Percentiles rank a stretch among this genome's conserved stretches.
These are phyloP conservation scores for Pleurotus ostreatus DNA, from an alignment of 768 basidiomycete genomes.

Conservation along the genomic window DNA sequence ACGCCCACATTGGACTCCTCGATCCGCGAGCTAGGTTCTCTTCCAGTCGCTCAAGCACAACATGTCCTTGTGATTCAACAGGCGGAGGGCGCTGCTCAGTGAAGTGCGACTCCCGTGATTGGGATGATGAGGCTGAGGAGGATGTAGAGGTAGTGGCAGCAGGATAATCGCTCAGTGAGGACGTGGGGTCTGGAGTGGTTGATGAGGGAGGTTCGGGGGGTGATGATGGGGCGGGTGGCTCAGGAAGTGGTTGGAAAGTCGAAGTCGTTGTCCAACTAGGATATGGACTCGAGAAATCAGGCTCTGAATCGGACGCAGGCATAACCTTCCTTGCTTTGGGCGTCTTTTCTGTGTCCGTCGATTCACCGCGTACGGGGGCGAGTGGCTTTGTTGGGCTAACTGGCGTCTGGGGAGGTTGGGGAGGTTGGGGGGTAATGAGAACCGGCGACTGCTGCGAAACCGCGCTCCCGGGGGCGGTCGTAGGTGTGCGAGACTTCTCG, in stretches of 20 bases:
- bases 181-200: conserved; percentile 74
- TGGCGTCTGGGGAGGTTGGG: conserved; percentile 7
- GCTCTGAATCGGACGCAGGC: conserved; percentile 21
- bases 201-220: conserved; percentile 55
- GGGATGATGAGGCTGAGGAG: conserved; percentile 67
- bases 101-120: conserved; percentile 39
- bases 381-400: conserved; percentile 8
- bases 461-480: conserved; percentile 38
- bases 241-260: conserved; percentile 42
- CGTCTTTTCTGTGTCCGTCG: conserved; percentile 34
- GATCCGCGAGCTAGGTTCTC: conserved; percentile 63
- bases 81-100: conserved; percentile 26
- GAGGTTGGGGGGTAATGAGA: not conserved
- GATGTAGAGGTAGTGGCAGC: conserved; percentile 69
- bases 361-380: conserved; percentile 17
- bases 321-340: conserved; percentile 37
- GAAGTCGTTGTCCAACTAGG: conserved; percentile 31
- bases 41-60: conserved; percentile 66
- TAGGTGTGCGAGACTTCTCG: conserved; percentile 26
- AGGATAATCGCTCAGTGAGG: conserved; percentile 70
- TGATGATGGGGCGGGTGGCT: conserved; percentile 44
- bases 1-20: conserved; percentile 55
- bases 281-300: conserved; percentile 19
- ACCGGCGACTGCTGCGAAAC: not conserved
- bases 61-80: conserved; percentile 36